Evolutionary conservation across 2,329 filamentous ascomycete genomes (phyloP).

Genomic region (Xylaria sp.): DNA sequence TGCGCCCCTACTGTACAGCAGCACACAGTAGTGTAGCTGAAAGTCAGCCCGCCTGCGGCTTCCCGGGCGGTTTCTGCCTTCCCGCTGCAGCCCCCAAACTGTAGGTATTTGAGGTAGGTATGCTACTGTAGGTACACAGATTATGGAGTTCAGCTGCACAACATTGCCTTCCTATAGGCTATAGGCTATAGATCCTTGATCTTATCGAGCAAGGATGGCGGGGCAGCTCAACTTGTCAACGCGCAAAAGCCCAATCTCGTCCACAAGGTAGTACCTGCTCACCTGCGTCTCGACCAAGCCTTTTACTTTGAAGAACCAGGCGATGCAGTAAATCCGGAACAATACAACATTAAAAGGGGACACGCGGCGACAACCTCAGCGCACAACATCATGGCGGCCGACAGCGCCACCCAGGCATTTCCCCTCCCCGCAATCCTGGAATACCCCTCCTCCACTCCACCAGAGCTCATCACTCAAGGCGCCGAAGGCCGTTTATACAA

Average conservation of each 20-base stretch:
- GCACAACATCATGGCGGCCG: constrained; percentile 27
- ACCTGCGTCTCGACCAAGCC: neutral
- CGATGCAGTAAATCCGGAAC: neutral
- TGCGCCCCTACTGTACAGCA: constrained; percentile 5
- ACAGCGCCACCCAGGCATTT: constrained; percentile 45
- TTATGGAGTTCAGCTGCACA: constrained; percentile 4
- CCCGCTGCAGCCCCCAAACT: constrained; percentile 12
- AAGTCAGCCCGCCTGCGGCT: neutral
- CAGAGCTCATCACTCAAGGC: constrained; percentile 85
- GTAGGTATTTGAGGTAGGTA: neutral
- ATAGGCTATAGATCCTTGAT: neutral
- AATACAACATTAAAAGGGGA: neutral
- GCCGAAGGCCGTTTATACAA: constrained; percentile 95
- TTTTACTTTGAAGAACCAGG: neutral
- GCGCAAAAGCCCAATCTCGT: constrained; percentile 10
- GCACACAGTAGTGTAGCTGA: neutral
- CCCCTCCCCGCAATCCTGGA: constrained; percentile 73
- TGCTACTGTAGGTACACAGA: neutral
- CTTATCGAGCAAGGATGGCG: constrained; percentile 14
- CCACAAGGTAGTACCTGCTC: neutral
- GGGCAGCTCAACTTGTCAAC: constrained; percentile 17
- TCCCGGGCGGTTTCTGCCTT: neutral
- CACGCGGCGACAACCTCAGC: neutral
- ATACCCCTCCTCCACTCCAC: constrained; percentile 66
- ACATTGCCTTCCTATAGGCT: neutral